Conservation (phyloP, 495 filamentous ascomycete species). For the Penicillium alfredii region DNA sequence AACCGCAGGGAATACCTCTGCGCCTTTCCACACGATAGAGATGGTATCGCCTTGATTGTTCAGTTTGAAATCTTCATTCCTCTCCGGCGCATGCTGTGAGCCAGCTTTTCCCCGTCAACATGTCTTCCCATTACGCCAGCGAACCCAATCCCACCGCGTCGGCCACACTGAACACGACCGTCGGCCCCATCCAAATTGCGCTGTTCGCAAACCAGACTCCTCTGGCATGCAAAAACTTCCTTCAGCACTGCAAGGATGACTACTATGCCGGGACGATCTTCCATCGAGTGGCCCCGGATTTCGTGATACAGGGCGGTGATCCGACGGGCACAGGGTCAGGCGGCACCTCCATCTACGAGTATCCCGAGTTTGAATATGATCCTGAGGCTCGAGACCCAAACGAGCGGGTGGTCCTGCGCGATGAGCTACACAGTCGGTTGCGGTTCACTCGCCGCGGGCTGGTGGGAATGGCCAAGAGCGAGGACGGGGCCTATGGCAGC, state of each 20-base stretch:
- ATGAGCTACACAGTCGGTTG: slow-evolving; percentile 87
- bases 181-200: slow-evolving; percentile 81
- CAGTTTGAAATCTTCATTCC: too few relatives aligned
- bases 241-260: slow-evolving; percentile 88
- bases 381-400: slow-evolving; percentile 53
- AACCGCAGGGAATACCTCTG: too few relatives aligned
- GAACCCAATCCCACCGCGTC: slow-evolving; percentile 91
- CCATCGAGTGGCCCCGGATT: slow-evolving; percentile 85
- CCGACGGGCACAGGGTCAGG: slow-evolving; percentile 88
- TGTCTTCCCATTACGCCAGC: slow-evolving; percentile 88
- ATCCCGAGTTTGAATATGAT: slow-evolving; percentile 68
- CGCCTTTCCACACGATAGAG: too few relatives aligned
- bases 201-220: slow-evolving; percentile 93
- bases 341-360: slow-evolving; percentile 85
- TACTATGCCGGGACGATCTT: slow-evolving; percentile 92
- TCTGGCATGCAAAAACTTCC: slow-evolving; percentile 87
- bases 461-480: slow-evolving; percentile 82
- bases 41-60: too few relatives aligned
- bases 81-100: too few relatives aligned
- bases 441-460: slow-evolving; percentile 90
- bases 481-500: slow-evolving; percentile 70
- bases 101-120: slow-evolving; percentile 32
- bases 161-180: slow-evolving; percentile 79
- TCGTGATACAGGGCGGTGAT: slow-evolving; percentile 93
- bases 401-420: slow-evolving; percentile 62